phyloP scores from a whole-genome alignment of 2,329 filamentous ascomycete genomes.

The Colletotrichum euphorbiae region DNA sequence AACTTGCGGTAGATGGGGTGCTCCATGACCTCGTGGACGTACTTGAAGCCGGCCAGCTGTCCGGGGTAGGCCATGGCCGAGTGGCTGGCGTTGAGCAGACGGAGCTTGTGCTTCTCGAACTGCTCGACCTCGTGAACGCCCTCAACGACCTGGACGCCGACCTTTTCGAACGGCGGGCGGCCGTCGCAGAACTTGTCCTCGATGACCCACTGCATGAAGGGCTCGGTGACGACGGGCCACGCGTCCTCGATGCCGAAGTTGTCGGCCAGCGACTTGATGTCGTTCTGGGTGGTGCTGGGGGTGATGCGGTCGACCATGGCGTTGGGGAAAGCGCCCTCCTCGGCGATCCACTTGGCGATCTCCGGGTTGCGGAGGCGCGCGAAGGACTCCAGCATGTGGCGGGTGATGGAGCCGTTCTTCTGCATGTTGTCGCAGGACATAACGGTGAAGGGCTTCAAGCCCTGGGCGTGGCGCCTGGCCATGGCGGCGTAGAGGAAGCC shows the following conservation, averaged over 20 bases:
- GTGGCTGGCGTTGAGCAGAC: constrained; percentile 65
- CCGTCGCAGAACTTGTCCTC: constrained; percentile 64
- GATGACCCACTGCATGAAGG: constrained; percentile 67
- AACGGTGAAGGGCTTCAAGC: constrained; percentile 65
- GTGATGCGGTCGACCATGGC: constrained; percentile 68
- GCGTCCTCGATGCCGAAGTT: constrained; percentile 60
- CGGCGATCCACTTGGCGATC: constrained; percentile 61
- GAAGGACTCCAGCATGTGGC: constrained; percentile 63
- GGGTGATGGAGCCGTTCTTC: constrained; percentile 66
- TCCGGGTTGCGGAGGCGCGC: constrained; percentile 59
- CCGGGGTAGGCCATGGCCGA: constrained; percentile 64
- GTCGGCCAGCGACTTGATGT: constrained; percentile 58
- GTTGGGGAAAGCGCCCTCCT: constrained; percentile 64
- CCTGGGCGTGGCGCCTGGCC: constrained; percentile 56
- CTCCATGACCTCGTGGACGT: constrained; percentile 66
- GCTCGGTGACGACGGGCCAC: constrained; percentile 67
- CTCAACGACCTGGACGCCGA: constrained; percentile 63
- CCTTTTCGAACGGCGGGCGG: constrained; percentile 64
- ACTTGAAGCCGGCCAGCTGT: constrained; percentile 63
- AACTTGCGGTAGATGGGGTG: constrained; percentile 60
- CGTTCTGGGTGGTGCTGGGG: constrained; percentile 58
- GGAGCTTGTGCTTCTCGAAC: constrained; percentile 68
- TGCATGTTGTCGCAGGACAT: constrained; percentile 69
- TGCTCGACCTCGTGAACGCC: constrained; percentile 64
- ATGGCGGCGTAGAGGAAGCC: constrained; percentile 65